Percentiles rank a stretch among this genome's conserved stretches.
Evolutionary conservation across 1,284 basidiomycete species (phyloP).

Genomic region (Lignosus rhinocerotis): DNA sequence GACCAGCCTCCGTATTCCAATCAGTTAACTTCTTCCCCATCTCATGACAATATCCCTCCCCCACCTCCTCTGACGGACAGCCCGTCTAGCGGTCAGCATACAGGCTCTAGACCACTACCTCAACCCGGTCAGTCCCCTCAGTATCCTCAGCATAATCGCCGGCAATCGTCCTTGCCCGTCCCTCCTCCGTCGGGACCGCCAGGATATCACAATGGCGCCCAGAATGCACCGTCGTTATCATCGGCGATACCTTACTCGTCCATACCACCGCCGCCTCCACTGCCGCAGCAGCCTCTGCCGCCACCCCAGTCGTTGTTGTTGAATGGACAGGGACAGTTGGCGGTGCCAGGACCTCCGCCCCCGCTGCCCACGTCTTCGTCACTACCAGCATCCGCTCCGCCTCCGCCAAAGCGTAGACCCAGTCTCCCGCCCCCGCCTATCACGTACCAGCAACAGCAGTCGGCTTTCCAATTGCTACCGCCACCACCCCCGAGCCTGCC

Average conservation of each 20-base stretch:
- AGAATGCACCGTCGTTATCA: slow-evolving; percentile 16
- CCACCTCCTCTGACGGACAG: slow-evolving; percentile 36
- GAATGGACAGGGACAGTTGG: slow-evolving; percentile 25
- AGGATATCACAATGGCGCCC: slow-evolving; percentile 23
- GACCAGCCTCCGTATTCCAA: slow-evolving; percentile 18
- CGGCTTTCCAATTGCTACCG: slow-evolving; percentile 40
- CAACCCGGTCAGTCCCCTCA: slow-evolving; percentile 15
- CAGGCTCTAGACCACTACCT: slow-evolving; percentile 59
- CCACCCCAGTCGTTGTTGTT: slow-evolving; percentile 23
- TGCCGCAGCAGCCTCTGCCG: slow-evolving; percentile 21
- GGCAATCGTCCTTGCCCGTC: slow-evolving; percentile 25
- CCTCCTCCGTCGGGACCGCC: slow-evolving; percentile 23
- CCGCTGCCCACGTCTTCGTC: slow-evolving; percentile 39
- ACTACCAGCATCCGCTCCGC: slow-evolving; percentile 21
- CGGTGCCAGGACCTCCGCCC: slow-evolving; percentile 41
- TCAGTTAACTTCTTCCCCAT: slow-evolving; percentile 24
- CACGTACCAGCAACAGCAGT: slow-evolving; percentile 30
- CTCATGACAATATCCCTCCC: slow-evolving; percentile 37
- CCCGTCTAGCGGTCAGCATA: slow-evolving; percentile 35
- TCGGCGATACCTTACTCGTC: slow-evolving; percentile 20
- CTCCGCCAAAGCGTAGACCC: slow-evolving; percentile 27
- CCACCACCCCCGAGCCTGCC: slow-evolving; percentile 33
- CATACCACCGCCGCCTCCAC: slow-evolving; percentile 41
- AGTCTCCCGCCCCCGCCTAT: slow-evolving; percentile 43
- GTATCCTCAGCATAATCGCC: slow-evolving; percentile 13